Evolutionary conservation across 257 asterid species (phyloP), one percentile per base, ranked within the genome.

Genomic region (Orobanche coerulescens): DNA sequence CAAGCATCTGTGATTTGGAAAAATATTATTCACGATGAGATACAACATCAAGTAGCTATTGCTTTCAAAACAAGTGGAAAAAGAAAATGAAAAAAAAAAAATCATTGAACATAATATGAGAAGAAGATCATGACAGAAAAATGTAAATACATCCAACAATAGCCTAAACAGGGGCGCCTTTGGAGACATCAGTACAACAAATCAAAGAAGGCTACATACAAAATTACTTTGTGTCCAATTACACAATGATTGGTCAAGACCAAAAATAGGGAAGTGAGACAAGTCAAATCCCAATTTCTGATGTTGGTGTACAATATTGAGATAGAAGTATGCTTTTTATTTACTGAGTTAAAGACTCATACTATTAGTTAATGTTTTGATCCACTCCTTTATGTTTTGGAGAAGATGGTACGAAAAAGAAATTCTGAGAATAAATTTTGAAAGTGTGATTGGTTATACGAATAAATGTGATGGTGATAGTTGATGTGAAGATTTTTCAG

Each of bases 1-100:
- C 95, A 82, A 68, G 98, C 94, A 88, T 91, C 98, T 89, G 88
- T 53, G 52, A 71, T 69, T 22, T 55, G 65, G 65, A 68, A 73
- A 39, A 28, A 65, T 8, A 47, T 11, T 16, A 26, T 51, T 49
- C 58, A 66, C 33, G 52, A 51, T 25, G 25, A 69, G 63, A 66
- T 22, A 49, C 46, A 42, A 64, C 19, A 46, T n/a, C 24, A 65
- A 58, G 15, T n/a, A 61, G 56, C 20, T 22, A 54, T 22, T 28
- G 62, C 48, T 57, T 64, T 68, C 54, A 60, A 60, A 49, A 61
- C 18, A 5, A 15, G 51, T 15, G 28, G n/a, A 59, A n/a, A 2
- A 25, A 36, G 20, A 59, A 69, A 61, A 47, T 14, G 4, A 23
- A 11, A 34, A n/a, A 48, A 70, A 15, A 10, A n/a, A 48, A 70